Conservation (phyloP, 805 yeast genomes). For the Vanderwaltozyma polyspora region DNA sequence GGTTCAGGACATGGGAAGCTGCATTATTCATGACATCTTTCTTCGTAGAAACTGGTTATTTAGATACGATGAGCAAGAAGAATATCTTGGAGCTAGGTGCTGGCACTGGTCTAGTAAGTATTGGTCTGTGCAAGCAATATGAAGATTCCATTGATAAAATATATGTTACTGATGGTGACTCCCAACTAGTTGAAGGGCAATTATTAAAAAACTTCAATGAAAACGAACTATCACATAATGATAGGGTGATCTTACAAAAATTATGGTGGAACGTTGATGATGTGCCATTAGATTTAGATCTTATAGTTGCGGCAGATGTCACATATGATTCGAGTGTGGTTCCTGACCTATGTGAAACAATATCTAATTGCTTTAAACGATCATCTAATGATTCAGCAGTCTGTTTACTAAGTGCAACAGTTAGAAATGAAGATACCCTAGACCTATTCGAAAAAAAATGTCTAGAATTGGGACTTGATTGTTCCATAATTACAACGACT, state of each 20-base stretch:
- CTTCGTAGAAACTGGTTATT: conserved; percentile 3
- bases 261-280: conserved; percentile 51
- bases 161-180: conserved; percentile 26
- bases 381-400: conserved; percentile 3
- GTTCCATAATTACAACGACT: conserved; percentile 17
- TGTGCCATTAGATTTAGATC: conserved; percentile 33
- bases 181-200: conserved; percentile 13
- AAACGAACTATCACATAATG: conserved; percentile 28
- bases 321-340: conserved; percentile 64
- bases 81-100: conserved; percentile 67
- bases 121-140: conserved; percentile 9
- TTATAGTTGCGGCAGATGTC: conserved; percentile 76
- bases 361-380: conserved; percentile 21
- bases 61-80: background rate
- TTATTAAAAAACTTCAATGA: conserved; percentile 31
- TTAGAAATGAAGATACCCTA: conserved; percentile 49
- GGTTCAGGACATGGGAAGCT: conserved; percentile 91
- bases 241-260: conserved; percentile 26
- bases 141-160: conserved; percentile 4
- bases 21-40: conserved; percentile 54
- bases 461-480: conserved; percentile 9
- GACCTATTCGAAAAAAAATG: conserved; percentile 32
- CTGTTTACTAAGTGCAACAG: conserved; percentile 56
- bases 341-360: conserved; percentile 40
- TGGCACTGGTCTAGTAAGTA: conserved; percentile 70